Evolutionary conservation across 345 rosid species (phyloP).

Genomic region (Acer negundo): DNA sequence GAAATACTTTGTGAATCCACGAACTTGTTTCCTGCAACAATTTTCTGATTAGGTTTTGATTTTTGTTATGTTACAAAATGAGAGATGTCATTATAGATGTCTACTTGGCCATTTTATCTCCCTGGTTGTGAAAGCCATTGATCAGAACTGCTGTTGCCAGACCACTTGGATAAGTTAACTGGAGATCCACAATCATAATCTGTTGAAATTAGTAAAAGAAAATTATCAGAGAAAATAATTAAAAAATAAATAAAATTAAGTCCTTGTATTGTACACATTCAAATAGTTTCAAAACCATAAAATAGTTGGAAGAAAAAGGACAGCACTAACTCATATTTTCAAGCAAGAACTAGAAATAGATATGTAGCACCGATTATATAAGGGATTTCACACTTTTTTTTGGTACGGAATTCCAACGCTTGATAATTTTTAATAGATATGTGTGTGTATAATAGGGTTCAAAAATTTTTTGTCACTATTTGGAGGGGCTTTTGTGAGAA

Average conservation of each 20-base stretch:
- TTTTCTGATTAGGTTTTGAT: neutral
- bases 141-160: slow-evolving; percentile 95
- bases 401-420: too few relatives aligned
- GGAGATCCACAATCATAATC: slow-evolving; percentile 86
- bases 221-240: neutral
- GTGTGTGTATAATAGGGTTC: too few relatives aligned
- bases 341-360: neutral
- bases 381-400: too few relatives aligned
- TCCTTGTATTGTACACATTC: too few relatives aligned
- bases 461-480: too few relatives aligned
- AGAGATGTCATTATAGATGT: neutral
- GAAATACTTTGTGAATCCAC: slow-evolving; percentile 71
- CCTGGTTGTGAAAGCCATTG: slow-evolving; percentile 88
- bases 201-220: slow-evolving; percentile 11
- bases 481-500: too few relatives aligned
- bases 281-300: neutral
- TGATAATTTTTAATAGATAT: too few relatives aligned
- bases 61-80: neutral
- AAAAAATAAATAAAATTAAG: too few relatives aligned
- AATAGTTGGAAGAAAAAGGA: neutral
- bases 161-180: slow-evolving; percentile 86
- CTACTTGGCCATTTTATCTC: slow-evolving; percentile 75
- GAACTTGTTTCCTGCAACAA: slow-evolving; percentile 71
- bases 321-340: neutral
- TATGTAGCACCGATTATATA: too few relatives aligned